These are phyloP conservation scores for Clarireedia sp. DNA, from an alignment of 2,329 filamentous ascomycete genomes.

Conservation along the genomic window DNA sequence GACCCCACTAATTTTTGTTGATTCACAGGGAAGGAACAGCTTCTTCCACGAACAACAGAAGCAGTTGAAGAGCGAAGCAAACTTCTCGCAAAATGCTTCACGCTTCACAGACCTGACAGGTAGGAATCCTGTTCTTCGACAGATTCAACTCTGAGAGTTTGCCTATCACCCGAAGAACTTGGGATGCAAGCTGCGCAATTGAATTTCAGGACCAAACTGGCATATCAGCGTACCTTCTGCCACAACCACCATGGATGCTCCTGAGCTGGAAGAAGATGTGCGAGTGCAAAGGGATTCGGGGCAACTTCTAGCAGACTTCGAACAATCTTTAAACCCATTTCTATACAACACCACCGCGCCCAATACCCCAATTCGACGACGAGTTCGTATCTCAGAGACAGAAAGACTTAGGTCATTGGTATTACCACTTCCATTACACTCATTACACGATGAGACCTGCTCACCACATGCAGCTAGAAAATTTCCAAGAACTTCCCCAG, in stretches of 20 bases:
- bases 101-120: no score
- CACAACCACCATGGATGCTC: conserved; percentile 44
- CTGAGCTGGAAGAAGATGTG: conserved; percentile 52
- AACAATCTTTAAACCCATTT: conserved; percentile 43
- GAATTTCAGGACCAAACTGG: background rate
- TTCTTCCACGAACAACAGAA: no score
- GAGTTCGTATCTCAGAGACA: conserved; percentile 44
- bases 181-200: background rate
- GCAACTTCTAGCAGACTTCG: conserved; percentile 52
- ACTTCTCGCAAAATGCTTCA: no score
- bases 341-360: conserved; percentile 44
- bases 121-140: no score
- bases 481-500: conserved; percentile 93
- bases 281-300: conserved; percentile 53
- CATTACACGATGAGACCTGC: background rate
- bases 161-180: no score
- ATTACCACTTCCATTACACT: conserved; percentile 3
- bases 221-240: background rate
- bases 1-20: no score
- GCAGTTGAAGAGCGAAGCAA: no score
- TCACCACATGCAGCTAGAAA: conserved; percentile 49
- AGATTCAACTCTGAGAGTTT: no score
- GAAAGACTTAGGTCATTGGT: conserved; percentile 41
- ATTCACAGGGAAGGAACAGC: no score
- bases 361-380: conserved; percentile 34